Conservation (phyloP, 2,329 filamentous ascomycete genomes). For the Colletotrichum orchidophilum region DNA sequence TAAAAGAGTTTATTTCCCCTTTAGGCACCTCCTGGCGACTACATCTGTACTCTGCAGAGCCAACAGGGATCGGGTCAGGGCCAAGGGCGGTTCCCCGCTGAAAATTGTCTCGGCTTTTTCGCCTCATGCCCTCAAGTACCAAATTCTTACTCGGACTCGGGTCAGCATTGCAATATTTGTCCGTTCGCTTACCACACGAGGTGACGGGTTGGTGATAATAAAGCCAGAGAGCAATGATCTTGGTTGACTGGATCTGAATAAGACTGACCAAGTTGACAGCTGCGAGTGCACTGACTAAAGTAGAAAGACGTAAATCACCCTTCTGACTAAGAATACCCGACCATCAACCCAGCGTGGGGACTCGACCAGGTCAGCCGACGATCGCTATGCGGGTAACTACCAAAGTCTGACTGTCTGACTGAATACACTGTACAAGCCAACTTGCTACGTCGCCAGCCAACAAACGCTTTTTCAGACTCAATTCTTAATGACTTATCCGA, state of each 20-base stretch:
- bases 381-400: too few species aligned
- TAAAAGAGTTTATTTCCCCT: slow-evolving; percentile 30
- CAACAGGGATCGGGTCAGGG: slow-evolving; percentile 4
- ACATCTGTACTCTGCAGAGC: background rate
- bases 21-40: background rate
- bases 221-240: background rate
- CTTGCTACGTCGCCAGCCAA: too few species aligned
- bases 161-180: background rate
- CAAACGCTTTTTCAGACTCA: background rate
- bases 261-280: background rate
- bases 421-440: too few species aligned
- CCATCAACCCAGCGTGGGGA: background rate
- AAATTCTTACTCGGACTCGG: background rate
- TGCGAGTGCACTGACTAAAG: background rate
- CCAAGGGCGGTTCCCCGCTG: background rate
- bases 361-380: background rate
- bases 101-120: background rate
- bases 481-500: background rate
- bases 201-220: background rate
- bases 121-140: background rate
- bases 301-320: background rate
- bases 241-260: background rate
- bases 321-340: background rate
- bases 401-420: too few species aligned
- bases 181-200: too few species aligned